These are phyloP conservation scores for Leptographium lundbergii DNA, from an alignment of 2,329 filamentous ascomycete species.

Conservation along the genomic window DNA sequence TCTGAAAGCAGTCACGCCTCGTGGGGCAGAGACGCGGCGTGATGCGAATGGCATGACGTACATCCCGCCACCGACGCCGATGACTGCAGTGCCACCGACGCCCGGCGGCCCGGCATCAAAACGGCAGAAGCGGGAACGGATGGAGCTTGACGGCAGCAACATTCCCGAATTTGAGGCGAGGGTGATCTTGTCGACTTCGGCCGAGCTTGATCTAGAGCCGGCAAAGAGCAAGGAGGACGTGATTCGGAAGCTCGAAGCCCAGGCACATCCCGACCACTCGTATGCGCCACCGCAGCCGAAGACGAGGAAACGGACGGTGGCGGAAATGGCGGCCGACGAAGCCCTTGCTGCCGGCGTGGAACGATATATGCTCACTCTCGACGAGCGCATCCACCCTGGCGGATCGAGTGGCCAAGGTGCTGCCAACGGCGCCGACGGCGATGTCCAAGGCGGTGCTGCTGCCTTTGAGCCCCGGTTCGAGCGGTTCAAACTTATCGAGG, in stretches of 20 bases:
- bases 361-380: slow-evolving; percentile 82
- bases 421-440: slow-evolving; percentile 51
- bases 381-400: slow-evolving; percentile 62
- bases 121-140: slow-evolving; percentile 55
- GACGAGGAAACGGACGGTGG: slow-evolving; percentile 81
- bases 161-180: slow-evolving; percentile 65
- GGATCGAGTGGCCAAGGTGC: slow-evolving; percentile 44
- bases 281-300: slow-evolving; percentile 72
- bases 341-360: slow-evolving; percentile 81
- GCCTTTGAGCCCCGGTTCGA: slow-evolving; percentile 80
- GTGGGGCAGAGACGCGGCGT: slow-evolving; percentile 16
- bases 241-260: slow-evolving; percentile 55
- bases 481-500: slow-evolving; percentile 80
- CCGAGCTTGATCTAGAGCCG: slow-evolving; percentile 66
- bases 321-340: slow-evolving; percentile 90
- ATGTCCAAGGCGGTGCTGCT: slow-evolving; percentile 57
- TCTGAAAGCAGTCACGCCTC: slow-evolving; percentile 63
- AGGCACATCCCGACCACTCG: slow-evolving; percentile 67
- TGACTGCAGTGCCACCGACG: slow-evolving; percentile 46
- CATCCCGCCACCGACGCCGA: slow-evolving; percentile 55
- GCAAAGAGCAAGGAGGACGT: slow-evolving; percentile 57
- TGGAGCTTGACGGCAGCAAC: slow-evolving; percentile 64
- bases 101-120: slow-evolving; percentile 48
- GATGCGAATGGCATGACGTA: slow-evolving; percentile 11
- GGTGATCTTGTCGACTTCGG: slow-evolving; percentile 59